phyloP scores from a whole-genome alignment of 805 yeast genomes.

The Schizosaccharomyces japonicus region DNA sequence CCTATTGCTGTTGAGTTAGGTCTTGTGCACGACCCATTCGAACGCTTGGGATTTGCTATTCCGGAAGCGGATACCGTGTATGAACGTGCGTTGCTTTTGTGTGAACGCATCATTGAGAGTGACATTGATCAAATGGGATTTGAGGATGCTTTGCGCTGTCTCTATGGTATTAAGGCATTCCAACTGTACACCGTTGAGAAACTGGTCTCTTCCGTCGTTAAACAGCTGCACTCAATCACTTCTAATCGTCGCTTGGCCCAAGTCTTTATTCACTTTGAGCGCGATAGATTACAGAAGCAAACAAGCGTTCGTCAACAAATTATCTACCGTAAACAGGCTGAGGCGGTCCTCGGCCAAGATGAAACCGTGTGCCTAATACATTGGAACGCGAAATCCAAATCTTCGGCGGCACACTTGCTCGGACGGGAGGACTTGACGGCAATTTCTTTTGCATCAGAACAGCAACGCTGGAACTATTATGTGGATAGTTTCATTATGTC shows the following conservation, averaged over 20 bases:
- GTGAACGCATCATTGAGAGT: slow-evolving; percentile 62
- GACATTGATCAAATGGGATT: slow-evolving; percentile 83
- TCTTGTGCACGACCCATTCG: slow-evolving; percentile 53
- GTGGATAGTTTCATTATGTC: slow-evolving; percentile 80
- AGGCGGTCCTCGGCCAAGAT: slow-evolving; percentile 56
- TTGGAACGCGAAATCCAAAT: slow-evolving; percentile 27
- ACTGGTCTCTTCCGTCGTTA: slow-evolving; percentile 58
- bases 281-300: slow-evolving; percentile 37
- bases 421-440: slow-evolving; percentile 75
- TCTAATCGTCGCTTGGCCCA: slow-evolving; percentile 62
- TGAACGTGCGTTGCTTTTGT: slow-evolving; percentile 47
- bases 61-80: slow-evolving; percentile 67
- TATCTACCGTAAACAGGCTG: slow-evolving; percentile 65
- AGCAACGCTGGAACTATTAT: slow-evolving; percentile 79
- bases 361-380: slow-evolving; percentile 84
- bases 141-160: slow-evolving; percentile 88
- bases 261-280: slow-evolving; percentile 56
- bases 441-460: slow-evolving; percentile 40
- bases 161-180: slow-evolving; percentile 78
- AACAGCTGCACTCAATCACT: slow-evolving; percentile 67
- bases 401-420: slow-evolving; percentile 54
- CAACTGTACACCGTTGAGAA: slow-evolving; percentile 82
- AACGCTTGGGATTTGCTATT: slow-evolving; percentile 11
- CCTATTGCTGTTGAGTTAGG: slow-evolving; percentile 71
- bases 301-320: slow-evolving; percentile 76